A percentile compares a stretch with the other conserved stretches of the same genome.
Conservation (phyloP, 1,139 yeast genomes). For the Wickerhamiella infanticola region DNA sequence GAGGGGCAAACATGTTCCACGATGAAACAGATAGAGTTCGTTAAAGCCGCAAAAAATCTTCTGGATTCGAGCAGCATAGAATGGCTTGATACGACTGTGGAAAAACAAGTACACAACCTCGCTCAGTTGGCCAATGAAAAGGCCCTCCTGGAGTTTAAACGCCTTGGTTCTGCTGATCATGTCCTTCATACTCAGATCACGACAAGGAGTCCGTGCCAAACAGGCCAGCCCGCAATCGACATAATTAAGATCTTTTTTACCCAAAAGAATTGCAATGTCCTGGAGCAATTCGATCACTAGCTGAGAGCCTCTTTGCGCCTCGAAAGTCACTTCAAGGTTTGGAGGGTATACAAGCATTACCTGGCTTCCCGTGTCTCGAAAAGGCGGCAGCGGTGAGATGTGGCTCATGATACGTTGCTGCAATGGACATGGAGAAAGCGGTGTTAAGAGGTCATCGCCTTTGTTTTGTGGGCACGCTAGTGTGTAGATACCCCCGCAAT, state of each 20-base stretch:
- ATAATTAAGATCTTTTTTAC: not conserved
- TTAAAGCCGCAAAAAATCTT: slow-evolving; percentile 16
- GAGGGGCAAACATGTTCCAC: slow-evolving; percentile 11
- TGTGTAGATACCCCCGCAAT: slow-evolving; percentile 7
- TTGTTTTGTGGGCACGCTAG: not conserved
- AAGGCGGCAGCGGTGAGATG: not conserved
- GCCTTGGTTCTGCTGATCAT: slow-evolving; percentile 4
- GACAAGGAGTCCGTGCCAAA: not conserved
- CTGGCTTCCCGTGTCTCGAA: not conserved
- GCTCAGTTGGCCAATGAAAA: slow-evolving; percentile 13
- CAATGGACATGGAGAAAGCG: slow-evolving; percentile 2
- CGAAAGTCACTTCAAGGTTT: not conserved
- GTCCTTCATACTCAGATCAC: not conserved
- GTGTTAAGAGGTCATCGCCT: slow-evolving; percentile 1
- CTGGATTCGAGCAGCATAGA: slow-evolving; percentile 8
- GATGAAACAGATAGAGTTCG: slow-evolving; percentile 16
- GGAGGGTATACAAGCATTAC: not conserved
- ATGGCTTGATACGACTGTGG: slow-evolving; percentile 9
- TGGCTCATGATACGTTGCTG: not conserved
- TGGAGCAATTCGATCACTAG: not conserved
- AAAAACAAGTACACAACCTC: slow-evolving; percentile 14
- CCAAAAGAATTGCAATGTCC: slow-evolving; percentile 1
- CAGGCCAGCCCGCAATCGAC: not conserved
- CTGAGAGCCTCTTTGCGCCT: not conserved
- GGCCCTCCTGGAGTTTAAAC: slow-evolving; percentile 15